Percentiles rank a stretch among this genome's conserved stretches.
These are phyloP conservation scores for Eimeria maxima DNA, from an alignment of 169 alveolate genomes.

Conservation along the genomic window DNA sequence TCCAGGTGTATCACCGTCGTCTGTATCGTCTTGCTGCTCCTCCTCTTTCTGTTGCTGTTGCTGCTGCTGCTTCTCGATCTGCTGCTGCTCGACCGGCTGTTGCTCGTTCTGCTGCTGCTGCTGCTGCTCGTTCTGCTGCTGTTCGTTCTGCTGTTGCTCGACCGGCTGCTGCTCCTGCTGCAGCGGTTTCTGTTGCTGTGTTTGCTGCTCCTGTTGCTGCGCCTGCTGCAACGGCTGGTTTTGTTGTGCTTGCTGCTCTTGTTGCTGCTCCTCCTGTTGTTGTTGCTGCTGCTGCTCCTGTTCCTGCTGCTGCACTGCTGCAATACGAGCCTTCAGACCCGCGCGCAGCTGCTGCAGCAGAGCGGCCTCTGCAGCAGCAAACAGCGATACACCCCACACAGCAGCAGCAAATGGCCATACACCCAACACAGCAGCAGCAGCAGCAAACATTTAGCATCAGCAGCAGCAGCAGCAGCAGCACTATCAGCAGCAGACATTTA, in stretches of 20 bases:
- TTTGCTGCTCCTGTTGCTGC: background rate
- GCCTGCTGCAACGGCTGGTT: too few relatives aligned
- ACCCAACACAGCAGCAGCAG: background rate
- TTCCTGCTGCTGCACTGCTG: background rate
- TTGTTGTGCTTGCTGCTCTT: too few relatives aligned
- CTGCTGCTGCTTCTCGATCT: slow-evolving; percentile 9
- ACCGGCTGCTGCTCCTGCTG: too few relatives aligned
- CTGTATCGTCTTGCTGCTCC: too few relatives aligned
- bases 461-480: background rate
- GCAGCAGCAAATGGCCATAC: background rate
- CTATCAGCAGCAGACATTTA: background rate
- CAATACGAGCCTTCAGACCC: too few relatives aligned
- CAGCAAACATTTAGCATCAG: background rate
- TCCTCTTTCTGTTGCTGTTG: too few relatives aligned
- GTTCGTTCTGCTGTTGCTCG: background rate
- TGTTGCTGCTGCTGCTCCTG: background rate
- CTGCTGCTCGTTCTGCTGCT: background rate
- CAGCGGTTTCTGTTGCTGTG: background rate
- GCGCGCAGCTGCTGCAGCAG: background rate
- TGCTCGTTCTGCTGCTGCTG: background rate
- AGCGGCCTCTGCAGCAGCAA: background rate
- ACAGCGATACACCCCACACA: background rate
- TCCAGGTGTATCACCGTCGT: slow-evolving; percentile 80
- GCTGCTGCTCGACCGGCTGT: background rate
- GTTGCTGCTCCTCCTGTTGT: too few relatives aligned